A percentile compares a stretch with the other conserved stretches of the same genome.
Conservation (phyloP, 2,329 filamentous ascomycete species). For the Davidsoniella virescens region DNA sequence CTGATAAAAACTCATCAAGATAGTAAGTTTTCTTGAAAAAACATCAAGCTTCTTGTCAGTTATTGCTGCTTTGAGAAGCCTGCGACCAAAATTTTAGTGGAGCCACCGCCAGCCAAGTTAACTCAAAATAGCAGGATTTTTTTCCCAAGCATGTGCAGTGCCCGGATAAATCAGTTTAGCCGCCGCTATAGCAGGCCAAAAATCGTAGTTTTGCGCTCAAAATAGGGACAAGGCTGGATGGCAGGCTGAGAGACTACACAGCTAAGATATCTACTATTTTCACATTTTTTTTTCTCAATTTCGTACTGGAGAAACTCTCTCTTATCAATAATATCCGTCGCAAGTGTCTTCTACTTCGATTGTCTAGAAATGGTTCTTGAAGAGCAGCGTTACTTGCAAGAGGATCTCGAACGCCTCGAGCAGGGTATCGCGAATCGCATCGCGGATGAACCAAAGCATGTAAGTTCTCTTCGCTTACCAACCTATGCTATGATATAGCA, state of each 20-base stretch:
- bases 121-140: neutral
- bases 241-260: constrained; percentile 9
- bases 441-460: constrained; percentile 74
- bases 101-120: neutral
- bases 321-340: neutral
- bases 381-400: constrained; percentile 84
- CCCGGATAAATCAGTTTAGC: neutral
- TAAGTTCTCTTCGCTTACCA: constrained; percentile 27
- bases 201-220: neutral
- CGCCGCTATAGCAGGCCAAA: neutral
- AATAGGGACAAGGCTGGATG: constrained; percentile 7
- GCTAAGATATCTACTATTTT: neutral
- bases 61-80: neutral
- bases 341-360: too few relatives aligned
- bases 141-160: neutral
- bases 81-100: constrained; percentile 6
- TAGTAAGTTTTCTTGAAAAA: too few relatives aligned
- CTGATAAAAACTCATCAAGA: too few relatives aligned
- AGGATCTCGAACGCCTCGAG: constrained; percentile 92
- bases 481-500: neutral
- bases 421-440: constrained; percentile 84
- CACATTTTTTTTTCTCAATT: neutral
- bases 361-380: constrained; percentile 56
- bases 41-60: too few relatives aligned
- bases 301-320: neutral